phyloP scores from a whole-genome alignment of 371 early-diverging fungal genomes.

The Syncephalastrum racemosum region DNA sequence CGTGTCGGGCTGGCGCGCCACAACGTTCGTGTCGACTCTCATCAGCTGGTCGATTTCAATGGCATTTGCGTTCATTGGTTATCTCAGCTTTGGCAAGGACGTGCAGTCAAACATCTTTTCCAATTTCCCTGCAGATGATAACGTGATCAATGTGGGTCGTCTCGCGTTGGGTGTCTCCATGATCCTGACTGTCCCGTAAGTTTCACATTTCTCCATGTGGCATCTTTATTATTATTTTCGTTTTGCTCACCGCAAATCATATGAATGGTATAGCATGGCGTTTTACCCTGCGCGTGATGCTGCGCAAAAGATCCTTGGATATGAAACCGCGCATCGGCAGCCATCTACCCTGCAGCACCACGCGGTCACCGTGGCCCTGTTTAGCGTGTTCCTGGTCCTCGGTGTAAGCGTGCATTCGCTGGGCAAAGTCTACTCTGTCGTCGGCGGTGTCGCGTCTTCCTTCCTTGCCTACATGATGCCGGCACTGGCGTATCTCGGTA shows the following conservation, averaged over 20 bases:
- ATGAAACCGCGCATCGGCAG: slow-evolving; percentile 41
- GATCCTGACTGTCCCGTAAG: slow-evolving; percentile 56
- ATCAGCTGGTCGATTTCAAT: slow-evolving; percentile 56
- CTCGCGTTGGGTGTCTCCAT: slow-evolving; percentile 54
- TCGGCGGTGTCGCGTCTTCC: slow-evolving; percentile 58
- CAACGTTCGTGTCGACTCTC: slow-evolving; percentile 45
- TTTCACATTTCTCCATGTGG: slow-evolving; percentile 10
- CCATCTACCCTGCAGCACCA: slow-evolving; percentile 49
- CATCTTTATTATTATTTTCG: slow-evolving; percentile 2
- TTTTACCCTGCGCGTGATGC: slow-evolving; percentile 61
- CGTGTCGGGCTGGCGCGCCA: slow-evolving; percentile 43
- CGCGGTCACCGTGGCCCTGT: slow-evolving; percentile 41
- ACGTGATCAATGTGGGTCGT: slow-evolving; percentile 54
- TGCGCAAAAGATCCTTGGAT: slow-evolving; percentile 52
- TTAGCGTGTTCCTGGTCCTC: slow-evolving; percentile 35
- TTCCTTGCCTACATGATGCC: slow-evolving; percentile 63
- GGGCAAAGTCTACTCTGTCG: slow-evolving; percentile 54
- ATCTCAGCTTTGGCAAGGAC: slow-evolving; percentile 55
- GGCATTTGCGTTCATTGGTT: slow-evolving; percentile 60
- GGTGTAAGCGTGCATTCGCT: slow-evolving; percentile 48
- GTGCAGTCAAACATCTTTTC: slow-evolving; percentile 58
- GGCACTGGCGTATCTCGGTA: slow-evolving; percentile 43
- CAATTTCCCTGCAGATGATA: slow-evolving; percentile 55
- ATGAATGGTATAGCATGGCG: slow-evolving; percentile 33
- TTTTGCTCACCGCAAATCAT: background rate